phyloP scores from a whole-genome alignment of 2,329 filamentous ascomycete genomes.

The Penicillium carneum region DNA sequence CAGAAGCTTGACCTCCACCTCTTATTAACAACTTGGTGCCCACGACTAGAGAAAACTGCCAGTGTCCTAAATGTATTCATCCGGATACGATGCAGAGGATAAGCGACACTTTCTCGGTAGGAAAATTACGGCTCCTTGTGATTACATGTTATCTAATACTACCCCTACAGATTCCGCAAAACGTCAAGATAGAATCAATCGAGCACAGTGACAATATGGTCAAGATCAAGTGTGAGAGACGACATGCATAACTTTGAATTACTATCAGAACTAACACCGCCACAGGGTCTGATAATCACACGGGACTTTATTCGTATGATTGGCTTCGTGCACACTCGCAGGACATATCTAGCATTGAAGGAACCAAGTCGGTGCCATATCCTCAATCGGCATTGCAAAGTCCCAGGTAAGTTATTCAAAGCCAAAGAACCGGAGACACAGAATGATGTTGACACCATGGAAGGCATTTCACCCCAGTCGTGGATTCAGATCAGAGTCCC shows the following conservation, averaged over 20 bases:
- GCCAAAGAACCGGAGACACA: background rate
- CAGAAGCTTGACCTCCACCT: background rate
- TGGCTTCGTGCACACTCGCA: constrained; percentile 63
- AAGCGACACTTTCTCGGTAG: constrained; percentile 71
- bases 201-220: constrained; percentile 49
- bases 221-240: constrained; percentile 59
- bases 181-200: constrained; percentile 51
- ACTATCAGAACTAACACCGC: constrained; percentile 25
- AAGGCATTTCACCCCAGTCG: constrained; percentile 27
- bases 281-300: constrained; percentile 73
- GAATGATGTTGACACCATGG: background rate
- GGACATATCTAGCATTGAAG: constrained; percentile 36
- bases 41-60: constrained; percentile 71
- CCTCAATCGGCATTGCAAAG: background rate
- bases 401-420: constrained; percentile 2
- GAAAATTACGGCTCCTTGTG: constrained; percentile 23
- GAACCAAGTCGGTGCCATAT: background rate
- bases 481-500: constrained; percentile 56
- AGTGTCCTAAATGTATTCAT: constrained; percentile 71
- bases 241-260: background rate
- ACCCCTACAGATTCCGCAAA: constrained; percentile 54
- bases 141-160: background rate
- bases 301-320: constrained; percentile 70
- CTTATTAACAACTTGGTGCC: background rate
- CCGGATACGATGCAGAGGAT: constrained; percentile 73